phyloP scores from a whole-genome alignment of 352 stramenopile species.

The Pythium dissimile region DNA sequence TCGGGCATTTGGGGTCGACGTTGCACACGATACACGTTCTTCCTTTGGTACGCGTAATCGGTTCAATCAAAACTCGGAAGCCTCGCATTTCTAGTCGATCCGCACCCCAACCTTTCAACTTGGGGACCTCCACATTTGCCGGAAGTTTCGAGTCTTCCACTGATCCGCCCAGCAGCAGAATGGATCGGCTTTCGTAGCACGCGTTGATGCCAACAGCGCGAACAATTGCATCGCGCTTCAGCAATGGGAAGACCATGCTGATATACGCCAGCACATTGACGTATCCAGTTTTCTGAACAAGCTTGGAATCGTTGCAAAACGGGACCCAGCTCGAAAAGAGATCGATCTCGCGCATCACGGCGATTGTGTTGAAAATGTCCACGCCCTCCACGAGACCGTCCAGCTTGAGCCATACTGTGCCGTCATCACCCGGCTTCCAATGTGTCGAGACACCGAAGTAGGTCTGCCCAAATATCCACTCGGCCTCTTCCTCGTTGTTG shows the following conservation, averaged over 20 bases:
- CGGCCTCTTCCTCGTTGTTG: slow-evolving; percentile 49
- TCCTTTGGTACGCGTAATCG: slow-evolving; percentile 56
- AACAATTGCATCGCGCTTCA: slow-evolving; percentile 68
- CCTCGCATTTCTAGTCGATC: slow-evolving; percentile 73
- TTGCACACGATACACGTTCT: slow-evolving; percentile 77
- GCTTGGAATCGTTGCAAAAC: slow-evolving; percentile 64
- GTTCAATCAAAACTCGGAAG: slow-evolving; percentile 75
- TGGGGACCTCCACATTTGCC: slow-evolving; percentile 37
- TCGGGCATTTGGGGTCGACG: slow-evolving; percentile 71
- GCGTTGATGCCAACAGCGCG: slow-evolving; percentile 77
- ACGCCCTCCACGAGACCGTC: slow-evolving; percentile 73
- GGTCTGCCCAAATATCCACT: slow-evolving; percentile 76
- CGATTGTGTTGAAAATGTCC: slow-evolving; percentile 80
- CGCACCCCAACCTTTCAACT: slow-evolving; percentile 59
- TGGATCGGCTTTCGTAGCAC: slow-evolving; percentile 67
- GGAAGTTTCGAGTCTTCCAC: slow-evolving; percentile 31
- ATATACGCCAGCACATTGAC: slow-evolving; percentile 68
- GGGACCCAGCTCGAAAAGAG: slow-evolving; percentile 71
- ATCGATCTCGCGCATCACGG: slow-evolving; percentile 80
- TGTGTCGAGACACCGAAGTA: slow-evolving; percentile 76
- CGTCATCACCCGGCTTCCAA: slow-evolving; percentile 72
- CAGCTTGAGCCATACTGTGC: slow-evolving; percentile 79
- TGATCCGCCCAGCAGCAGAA: slow-evolving; percentile 63
- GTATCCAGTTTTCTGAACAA: slow-evolving; percentile 50
- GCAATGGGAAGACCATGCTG: slow-evolving; percentile 63